Evolutionary conservation across 2,329 filamentous ascomycete species (phyloP), one percentile per base, ranked within the genome.

Genomic region (Microdochium bolleyi): DNA sequence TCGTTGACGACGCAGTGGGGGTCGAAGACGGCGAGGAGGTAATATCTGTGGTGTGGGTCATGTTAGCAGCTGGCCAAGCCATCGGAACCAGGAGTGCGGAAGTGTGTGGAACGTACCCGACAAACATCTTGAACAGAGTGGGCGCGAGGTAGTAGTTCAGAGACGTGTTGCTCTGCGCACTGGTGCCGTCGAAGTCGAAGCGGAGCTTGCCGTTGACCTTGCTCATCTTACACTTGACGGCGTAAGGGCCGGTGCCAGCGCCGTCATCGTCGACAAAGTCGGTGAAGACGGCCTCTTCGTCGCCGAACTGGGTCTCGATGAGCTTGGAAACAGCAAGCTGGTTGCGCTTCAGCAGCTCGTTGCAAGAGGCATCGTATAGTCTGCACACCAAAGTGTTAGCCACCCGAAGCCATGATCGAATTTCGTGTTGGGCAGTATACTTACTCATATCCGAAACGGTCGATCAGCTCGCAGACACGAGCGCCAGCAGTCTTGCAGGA

Each of bases 121-220:
- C 70, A 55, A 77, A 77, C 70, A 78, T 76, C 52, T 73, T 75
- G 64, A 78, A 77, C 72, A 75, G 73, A 21, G 71, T 75, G 19
- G 70, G 67, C 0, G 70, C 74, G 2, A 77, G 66, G 55, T 73
- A 77, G 52, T 72, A 77, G 57, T 78, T 77, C 64, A 77, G 73
- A 13, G 69, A 68, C 1, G 67, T 68, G 52, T 70, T 66, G 10
- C 71, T 73, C 55, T 77, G 75, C 0, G 73, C 74, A 1, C 69
- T 71, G 1, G 74, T 77, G 10, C 74, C 74, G 44, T 67, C 67
- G 71, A 74, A 77, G 61, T 77, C 74, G 56, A 77, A 77, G 1
- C 66, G 60, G 1, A 77, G 64, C 16, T 72, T 70, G 22, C 70
- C 65, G 10, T 66, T 67, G 13, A 68, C 62, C 51, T 72, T 76